Evolutionary conservation across 176 grass and related monocot genomes (phyloP).

Genomic region (Rhynchospora tenuis): DNA sequence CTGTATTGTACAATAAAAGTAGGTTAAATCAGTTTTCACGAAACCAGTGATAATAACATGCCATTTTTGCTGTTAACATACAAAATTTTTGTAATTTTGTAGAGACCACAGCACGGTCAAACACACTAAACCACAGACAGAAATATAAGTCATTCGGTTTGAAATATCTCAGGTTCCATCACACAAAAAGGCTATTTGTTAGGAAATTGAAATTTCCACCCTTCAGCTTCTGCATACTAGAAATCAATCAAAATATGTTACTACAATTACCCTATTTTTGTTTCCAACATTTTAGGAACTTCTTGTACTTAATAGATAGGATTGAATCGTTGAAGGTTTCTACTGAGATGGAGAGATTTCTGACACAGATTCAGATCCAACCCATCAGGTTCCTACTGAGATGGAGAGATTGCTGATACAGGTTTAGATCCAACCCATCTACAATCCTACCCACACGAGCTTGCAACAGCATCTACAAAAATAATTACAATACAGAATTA

Average conservation of each 20-base stretch:
- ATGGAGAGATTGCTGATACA: conserved; percentile 63
- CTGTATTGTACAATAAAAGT: neutral
- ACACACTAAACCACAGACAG: neutral
- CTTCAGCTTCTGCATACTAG: neutral
- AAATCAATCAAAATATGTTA: neutral
- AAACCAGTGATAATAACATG: neutral
- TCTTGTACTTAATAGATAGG: conserved; percentile 33
- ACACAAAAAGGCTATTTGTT: neutral
- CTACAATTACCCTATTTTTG: neutral
- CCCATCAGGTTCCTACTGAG: conserved; percentile 52
- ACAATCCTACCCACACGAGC: conserved; percentile 62
- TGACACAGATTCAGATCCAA: conserved; percentile 65
- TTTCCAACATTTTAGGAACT: conserved; percentile 21
- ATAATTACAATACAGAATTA: neutral
- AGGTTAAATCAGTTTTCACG: neutral
- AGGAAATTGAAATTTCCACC: neutral
- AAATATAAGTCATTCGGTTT: neutral
- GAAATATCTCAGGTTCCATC: neutral
- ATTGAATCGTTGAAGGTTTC: conserved; percentile 31
- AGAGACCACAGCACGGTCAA: neutral
- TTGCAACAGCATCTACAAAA: conserved; percentile 46
- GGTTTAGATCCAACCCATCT: conserved; percentile 59
- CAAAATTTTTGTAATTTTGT: neutral
- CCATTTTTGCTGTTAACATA: neutral
- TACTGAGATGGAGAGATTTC: conserved; percentile 49